Base-by-base conservation (phyloP, 2,329 filamentous ascomycete genomes). In the Penicillium rolfsii region DNA sequence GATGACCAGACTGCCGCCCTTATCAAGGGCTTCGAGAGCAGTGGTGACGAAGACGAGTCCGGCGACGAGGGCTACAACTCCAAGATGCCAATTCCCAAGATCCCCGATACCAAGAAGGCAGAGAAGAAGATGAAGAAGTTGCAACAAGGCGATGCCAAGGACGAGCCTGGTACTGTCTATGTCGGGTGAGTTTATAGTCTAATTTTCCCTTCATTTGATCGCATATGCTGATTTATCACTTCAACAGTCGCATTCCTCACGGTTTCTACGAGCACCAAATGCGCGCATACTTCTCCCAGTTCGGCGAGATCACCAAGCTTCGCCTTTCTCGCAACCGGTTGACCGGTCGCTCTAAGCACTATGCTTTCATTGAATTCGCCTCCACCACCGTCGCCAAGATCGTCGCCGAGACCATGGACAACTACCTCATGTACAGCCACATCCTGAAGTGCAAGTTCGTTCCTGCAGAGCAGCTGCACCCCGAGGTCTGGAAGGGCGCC, bases 211-310 rank as follows among this genome's bases (percentile, higher is more conserved):
- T 53, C 35, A 22, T 43, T 11, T 38, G 7, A 53, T 36, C 24
- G n/a, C 35, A 35, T 57, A 54, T 57, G 50, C 61, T 71, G 61
- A 70, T 67, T 54, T 61, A 30, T 55, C 46, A 43, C 55, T 59
- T 58, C 28, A 43, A 8, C 59, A 85, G 85, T 58, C 91, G 93
- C 66, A 89, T 97, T 62, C 93, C 93, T 41, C 91, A 95, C 79
- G 91, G 95, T 80, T 99, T 99, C 86, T 98, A 94, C 83, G 95
- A 99, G 81, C 87, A 93, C 72, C 90, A 98, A 80, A 96, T 99
- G 90, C 88, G 87, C 70, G 87, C 89, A 66, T 99, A 98, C 83
- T 96, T 98, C 74, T 86, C 88, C 57, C 95, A 99, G 77, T 99
- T 99, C 69, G 95, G 95, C 68, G 82, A 86, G 14, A 92, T 99